These are phyloP conservation scores for Prunus padus DNA, from an alignment of 306 rosid species.

Conservation along the genomic window DNA sequence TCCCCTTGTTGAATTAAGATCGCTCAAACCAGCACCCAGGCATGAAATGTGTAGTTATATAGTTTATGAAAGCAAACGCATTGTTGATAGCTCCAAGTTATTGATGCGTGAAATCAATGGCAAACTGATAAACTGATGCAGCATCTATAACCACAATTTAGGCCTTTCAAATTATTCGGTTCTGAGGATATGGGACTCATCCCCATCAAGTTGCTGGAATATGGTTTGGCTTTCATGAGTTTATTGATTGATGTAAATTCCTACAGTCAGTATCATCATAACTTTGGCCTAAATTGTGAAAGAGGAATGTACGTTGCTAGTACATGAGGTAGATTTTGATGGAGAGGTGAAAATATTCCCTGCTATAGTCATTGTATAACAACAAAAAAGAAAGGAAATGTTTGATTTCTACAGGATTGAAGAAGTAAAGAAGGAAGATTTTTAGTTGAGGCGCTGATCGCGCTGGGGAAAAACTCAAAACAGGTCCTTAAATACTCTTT, in stretches of 20 bases:
- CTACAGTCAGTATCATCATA: no score
- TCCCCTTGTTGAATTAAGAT: constrained; percentile 55
- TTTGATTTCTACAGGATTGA: no score
- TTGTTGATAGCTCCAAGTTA: constrained; percentile 53
- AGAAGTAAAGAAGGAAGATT: no score
- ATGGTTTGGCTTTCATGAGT: not conserved
- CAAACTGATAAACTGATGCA: constrained; percentile 37
- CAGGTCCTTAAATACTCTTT: no score
- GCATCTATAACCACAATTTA: constrained; percentile 7
- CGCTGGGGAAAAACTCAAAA: no score
- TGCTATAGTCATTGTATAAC: no score
- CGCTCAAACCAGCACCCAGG: constrained; percentile 59
- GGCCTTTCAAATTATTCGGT: not conserved
- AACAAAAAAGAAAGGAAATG: no score
- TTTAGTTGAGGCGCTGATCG: no score
- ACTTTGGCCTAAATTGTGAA: no score
- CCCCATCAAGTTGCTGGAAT: constrained; percentile 1
- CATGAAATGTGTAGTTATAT: constrained; percentile 62
- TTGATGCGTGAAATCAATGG: constrained; percentile 72
- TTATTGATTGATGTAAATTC: not conserved
- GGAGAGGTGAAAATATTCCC: no score
- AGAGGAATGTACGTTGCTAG: no score
- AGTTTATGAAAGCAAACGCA: constrained; percentile 53
- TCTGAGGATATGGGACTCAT: not conserved
- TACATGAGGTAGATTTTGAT: no score